Evolutionary conservation across 1,139 yeast species (phyloP).

Genomic region (Sugiyamaella grinbergsii): DNA sequence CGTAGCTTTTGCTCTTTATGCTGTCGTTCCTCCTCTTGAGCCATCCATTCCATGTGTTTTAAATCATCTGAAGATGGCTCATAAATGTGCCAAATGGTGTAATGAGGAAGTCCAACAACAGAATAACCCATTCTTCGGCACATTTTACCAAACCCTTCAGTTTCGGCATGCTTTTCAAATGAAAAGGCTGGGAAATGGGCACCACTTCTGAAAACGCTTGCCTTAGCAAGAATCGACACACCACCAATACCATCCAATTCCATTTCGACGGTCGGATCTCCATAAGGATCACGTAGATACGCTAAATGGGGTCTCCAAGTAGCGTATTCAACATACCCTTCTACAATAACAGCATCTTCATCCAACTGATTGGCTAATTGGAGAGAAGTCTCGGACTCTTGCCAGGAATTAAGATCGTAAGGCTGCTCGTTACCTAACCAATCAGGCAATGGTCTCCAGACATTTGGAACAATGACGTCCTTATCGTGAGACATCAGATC

Average conservation of each 20-base stretch:
- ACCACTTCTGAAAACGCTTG: conserved; percentile 76
- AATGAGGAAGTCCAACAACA: conserved; percentile 84
- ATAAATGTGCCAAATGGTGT: conserved; percentile 89
- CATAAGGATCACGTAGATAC: conserved; percentile 80
- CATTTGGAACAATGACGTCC: conserved; percentile 80
- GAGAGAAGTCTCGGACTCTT: conserved; percentile 80
- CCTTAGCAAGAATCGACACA: conserved; percentile 79
- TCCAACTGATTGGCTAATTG: conserved; percentile 74
- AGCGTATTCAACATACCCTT: conserved; percentile 88
- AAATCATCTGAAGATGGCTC: conserved; percentile 86
- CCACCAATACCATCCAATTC: conserved; percentile 92
- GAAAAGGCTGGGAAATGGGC: conserved; percentile 90
- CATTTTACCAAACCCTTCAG: conserved; percentile 90
- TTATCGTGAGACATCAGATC: conserved; percentile 66
- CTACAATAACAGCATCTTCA: conserved; percentile 89
- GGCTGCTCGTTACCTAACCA: conserved; percentile 91
- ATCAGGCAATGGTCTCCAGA: conserved; percentile 90
- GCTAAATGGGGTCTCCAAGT: conserved; percentile 94
- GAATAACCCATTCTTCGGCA: conserved; percentile 78
- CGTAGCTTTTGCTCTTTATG: conserved; percentile 65
- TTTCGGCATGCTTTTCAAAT: conserved; percentile 88
- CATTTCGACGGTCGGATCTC: conserved; percentile 85
- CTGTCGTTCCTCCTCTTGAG: conserved; percentile 79
- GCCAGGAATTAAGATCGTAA: conserved; percentile 89
- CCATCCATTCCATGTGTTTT: conserved; percentile 97